These are phyloP conservation scores for Fusarium compactum DNA, from an alignment of 2,329 filamentous ascomycete genomes.

Conservation along the genomic window DNA sequence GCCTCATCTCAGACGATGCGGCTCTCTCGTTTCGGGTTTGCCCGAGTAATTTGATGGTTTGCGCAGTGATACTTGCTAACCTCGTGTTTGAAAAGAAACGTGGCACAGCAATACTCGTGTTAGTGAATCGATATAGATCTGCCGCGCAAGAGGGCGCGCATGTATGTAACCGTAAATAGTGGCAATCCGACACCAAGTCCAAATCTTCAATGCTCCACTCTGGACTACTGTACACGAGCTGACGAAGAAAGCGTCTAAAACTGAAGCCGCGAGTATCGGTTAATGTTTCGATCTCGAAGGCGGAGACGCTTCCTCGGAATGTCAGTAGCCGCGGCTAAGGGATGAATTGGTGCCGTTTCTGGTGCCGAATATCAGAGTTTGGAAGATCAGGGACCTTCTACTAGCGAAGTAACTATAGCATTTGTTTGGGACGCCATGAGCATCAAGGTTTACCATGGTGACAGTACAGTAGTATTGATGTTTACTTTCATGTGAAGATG, in stretches of 20 bases:
- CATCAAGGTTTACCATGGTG: background rate
- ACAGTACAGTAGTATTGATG: background rate
- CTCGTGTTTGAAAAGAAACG: slow-evolving; percentile 19
- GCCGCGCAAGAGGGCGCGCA: slow-evolving; percentile 17
- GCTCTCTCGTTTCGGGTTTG: slow-evolving; percentile 35
- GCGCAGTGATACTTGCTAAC: slow-evolving; percentile 12
- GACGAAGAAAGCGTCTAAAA: slow-evolving; percentile 14
- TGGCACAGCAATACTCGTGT: slow-evolving; percentile 15
- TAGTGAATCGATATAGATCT: slow-evolving; percentile 19
- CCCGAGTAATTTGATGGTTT: slow-evolving; percentile 26
- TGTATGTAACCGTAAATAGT: slow-evolving; percentile 28
- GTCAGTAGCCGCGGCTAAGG: slow-evolving; percentile 27
- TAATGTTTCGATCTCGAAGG: slow-evolving; percentile 19
- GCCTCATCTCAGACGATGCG: slow-evolving; percentile 36
- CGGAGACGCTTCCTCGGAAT: slow-evolving; percentile 28
- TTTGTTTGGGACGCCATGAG: background rate
- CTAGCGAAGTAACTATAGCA: background rate
- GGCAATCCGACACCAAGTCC: slow-evolving; percentile 20
- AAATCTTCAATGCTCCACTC: slow-evolving; percentile 31
- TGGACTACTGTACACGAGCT: slow-evolving; percentile 21
- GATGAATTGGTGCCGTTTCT: slow-evolving; percentile 14
- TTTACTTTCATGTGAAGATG: slow-evolving; percentile 6
- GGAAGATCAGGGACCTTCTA: slow-evolving; percentile 7
- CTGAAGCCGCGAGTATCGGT: slow-evolving; percentile 16
- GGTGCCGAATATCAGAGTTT: slow-evolving; percentile 9